Percentiles rank a stretch among this genome's conserved stretches.
Evolutionary conservation across 768 basidiomycete genomes (phyloP).

Genomic region (Leccinum truebloodii): DNA sequence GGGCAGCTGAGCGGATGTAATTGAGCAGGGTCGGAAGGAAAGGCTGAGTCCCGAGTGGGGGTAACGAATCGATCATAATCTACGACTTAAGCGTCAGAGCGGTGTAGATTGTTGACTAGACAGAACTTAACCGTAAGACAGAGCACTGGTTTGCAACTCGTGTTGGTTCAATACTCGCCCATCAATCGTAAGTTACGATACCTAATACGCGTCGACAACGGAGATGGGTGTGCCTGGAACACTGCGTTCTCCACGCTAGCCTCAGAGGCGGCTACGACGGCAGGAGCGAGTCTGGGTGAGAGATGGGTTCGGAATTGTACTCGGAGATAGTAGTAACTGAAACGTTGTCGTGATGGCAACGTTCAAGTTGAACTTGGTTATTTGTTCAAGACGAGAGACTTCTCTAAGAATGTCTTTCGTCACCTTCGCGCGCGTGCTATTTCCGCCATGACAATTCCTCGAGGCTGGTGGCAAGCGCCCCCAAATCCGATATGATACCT

Average conservation of each 20-base stretch:
- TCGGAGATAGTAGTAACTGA: background rate
- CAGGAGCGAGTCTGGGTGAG: too few relatives aligned
- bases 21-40: slow-evolving; percentile 54
- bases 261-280: background rate
- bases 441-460: slow-evolving; percentile 31
- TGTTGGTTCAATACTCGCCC: background rate
- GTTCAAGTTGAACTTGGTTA: background rate
- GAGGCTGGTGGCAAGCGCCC: slow-evolving; percentile 27
- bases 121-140: slow-evolving; percentile 5
- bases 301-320: too few relatives aligned
- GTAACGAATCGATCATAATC: slow-evolving; percentile 28
- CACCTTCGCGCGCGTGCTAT: slow-evolving; percentile 19
- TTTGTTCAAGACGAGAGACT: background rate
- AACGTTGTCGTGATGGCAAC: background rate
- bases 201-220: slow-evolving; percentile 1
- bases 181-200: background rate
- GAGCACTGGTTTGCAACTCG: slow-evolving; percentile 26
- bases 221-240: background rate
- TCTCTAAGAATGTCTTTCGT: background rate
- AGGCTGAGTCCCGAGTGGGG: slow-evolving; percentile 42
- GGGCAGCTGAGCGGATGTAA: slow-evolving; percentile 44
- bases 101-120: background rate
- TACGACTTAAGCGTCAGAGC: slow-evolving; percentile 4
- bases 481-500: background rate
- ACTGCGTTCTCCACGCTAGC: background rate